Percentiles rank a stretch among this genome's conserved stretches.
phyloP scores from a whole-genome alignment of 176 grass and related monocot genomes.

The Bothriochloa decipiens region DNA sequence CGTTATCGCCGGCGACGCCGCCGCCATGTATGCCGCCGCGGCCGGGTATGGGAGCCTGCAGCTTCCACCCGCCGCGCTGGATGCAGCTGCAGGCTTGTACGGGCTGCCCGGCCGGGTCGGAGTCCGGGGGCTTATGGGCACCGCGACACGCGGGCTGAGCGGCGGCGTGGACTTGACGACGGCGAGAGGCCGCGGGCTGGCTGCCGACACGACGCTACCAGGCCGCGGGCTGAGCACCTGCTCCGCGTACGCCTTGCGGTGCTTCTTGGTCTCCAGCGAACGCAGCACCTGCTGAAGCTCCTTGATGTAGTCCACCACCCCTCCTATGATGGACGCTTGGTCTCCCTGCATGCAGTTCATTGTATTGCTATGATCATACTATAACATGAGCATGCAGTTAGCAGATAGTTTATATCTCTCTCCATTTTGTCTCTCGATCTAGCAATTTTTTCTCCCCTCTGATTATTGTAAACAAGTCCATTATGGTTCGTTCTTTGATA shows the following conservation, averaged over 20 bases:
- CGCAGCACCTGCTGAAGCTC: constrained; percentile 78
- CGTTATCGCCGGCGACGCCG: constrained; percentile 33
- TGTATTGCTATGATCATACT: neutral
- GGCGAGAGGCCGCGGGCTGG: constrained; percentile 36
- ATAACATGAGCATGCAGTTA: neutral
- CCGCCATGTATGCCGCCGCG: constrained; percentile 34
- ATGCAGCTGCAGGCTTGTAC: constrained; percentile 39
- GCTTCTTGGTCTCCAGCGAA: constrained; percentile 78
- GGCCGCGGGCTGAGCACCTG: constrained; percentile 62
- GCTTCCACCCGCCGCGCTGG: neutral
- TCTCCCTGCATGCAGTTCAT: constrained; percentile 48
- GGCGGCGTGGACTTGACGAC: constrained; percentile 41
- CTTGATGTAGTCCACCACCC: constrained; percentile 89
- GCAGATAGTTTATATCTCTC: too few relatives aligned
- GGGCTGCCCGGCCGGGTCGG: constrained; percentile 63
- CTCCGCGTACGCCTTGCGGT: constrained; percentile 64
- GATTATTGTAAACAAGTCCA: neutral
- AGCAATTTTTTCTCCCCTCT: too few relatives aligned
- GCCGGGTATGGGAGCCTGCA: constrained; percentile 2
- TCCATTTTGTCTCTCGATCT: too few relatives aligned
- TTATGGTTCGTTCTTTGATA: neutral
- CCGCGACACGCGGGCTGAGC: constrained; percentile 57
- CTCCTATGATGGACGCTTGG: constrained; percentile 87
- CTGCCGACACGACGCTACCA: constrained; percentile 29
- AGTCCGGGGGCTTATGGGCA: constrained; percentile 70